Base-by-base conservation (phyloP, 225 moss, liverwort and hornwort species). In the Lunularia cruciata region DNA sequence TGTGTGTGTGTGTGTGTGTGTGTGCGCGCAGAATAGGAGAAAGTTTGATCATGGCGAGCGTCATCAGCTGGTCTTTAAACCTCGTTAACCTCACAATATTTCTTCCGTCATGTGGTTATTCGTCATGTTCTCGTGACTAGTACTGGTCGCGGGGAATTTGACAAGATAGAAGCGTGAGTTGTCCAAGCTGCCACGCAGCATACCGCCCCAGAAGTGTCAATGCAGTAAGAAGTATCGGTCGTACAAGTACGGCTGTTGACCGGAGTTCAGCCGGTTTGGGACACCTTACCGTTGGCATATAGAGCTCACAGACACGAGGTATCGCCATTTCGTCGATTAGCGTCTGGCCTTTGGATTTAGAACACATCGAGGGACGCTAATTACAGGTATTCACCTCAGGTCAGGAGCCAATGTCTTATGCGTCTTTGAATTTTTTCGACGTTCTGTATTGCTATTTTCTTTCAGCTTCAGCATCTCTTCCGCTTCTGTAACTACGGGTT, bases 1-100 rank as follows among this genome's bases (percentile, higher is more conserved):
- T n/a, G n/a, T n/a, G n/a, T n/a, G n/a, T n/a, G n/a, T n/a, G n/a
- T n/a, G n/a, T n/a, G n/a, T n/a, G n/a, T n/a, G n/a, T n/a, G n/a
- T n/a, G n/a, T 46, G 26, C 1, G 63, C 16, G 1, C 27, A 12
- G 25, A 45, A 7, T 27, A 45, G 8, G 27, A 5, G 28, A 45
- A 46, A 5, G 13, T 15, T 15, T 63, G 38, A 46, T 43, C 16
- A 63, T 43, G 43, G 26, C 42, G 27, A 45, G 42, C 27, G 37
- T 25, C 42, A 46, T 6, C 43, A 63, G 63, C 63, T 46, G 57
- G 63, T 28, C 15, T 12, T 45, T 63, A 14, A 46, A 63, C 28
- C 3, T 40, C 42, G 28, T 30, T 12, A 5, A 30, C 10, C 28
- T 28, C 19, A 27, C 63, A 46, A 27, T 19, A 8, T 39, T 45